Conservation (phyloP, 257 asterid species). For the Nicotiana sylvestris region DNA sequence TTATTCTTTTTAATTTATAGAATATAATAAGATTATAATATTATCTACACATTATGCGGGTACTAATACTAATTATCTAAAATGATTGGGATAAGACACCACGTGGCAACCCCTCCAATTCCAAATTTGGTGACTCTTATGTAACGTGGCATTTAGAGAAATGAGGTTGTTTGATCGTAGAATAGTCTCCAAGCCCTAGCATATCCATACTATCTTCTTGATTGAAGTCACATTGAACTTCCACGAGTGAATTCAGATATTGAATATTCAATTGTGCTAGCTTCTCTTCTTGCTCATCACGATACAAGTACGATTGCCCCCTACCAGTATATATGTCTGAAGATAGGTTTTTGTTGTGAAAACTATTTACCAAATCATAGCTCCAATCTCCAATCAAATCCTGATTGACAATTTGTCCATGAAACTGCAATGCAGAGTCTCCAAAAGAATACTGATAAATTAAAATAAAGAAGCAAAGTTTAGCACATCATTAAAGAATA, state of each 20-base stretch:
- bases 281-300: constrained; percentile 44
- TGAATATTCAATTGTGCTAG: constrained; percentile 35
- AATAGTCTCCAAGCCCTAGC: constrained; percentile 40
- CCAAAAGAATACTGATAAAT: constrained; percentile 27
- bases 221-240: constrained; percentile 27
- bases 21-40: too few species aligned
- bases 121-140: too few species aligned
- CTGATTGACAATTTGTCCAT: constrained; percentile 25
- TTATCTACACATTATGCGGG: too few species aligned
- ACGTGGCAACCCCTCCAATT: too few species aligned
- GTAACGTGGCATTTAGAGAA: not conserved
- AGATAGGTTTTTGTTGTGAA: constrained; percentile 34
- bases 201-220: constrained; percentile 38
- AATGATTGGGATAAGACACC: too few species aligned
- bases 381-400: constrained; percentile 20
- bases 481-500: not conserved
- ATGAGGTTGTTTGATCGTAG: constrained; percentile 53
- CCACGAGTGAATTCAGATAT: constrained; percentile 37
- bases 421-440: constrained; percentile 23
- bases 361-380: constrained; percentile 29
- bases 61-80: too few species aligned
- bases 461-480: not conserved
- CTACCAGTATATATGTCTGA: constrained; percentile 30
- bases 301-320: constrained; percentile 30
- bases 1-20: too few species aligned